Base-by-base conservation (phyloP, 169 alveolate species). In the Plasmodium gaboni region DNA sequence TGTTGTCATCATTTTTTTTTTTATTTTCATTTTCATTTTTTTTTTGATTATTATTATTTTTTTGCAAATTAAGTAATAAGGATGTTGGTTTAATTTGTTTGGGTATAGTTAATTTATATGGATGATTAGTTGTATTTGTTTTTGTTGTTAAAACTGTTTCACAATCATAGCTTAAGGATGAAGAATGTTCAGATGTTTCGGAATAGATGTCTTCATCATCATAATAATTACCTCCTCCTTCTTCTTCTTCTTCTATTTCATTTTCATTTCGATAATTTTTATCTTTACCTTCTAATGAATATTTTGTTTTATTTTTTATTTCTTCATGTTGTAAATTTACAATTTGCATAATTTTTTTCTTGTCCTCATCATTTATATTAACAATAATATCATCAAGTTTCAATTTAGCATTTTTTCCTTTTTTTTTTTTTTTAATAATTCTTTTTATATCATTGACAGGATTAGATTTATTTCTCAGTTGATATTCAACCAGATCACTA, bases 141-240 rank as follows among this genome's bases (percentile, higher is more conserved):
- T 94, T 91, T 50, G 96, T 94, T 46, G 96, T 93, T 17, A 94
- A 88, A 50, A 94, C 93, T 15, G 96, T 94, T 68, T 94, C 94
- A 38, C 93, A 94, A 70, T 94, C 95, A 93, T 93, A 91, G 38
- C 42, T 51, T n/a, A 64, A 53, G 10, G 42, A 51, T 22, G n/a
- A 8, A 42, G 91, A 42, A 8, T n/a, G 15, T 13, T 46, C 71
- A 7, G 76, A 60, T 10, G 6, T 24, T 32, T 32, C 44, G 8
- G 44, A 32, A 32, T 32, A 32, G 44, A 7, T 5, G 6, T 32
- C 44, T 32, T 32, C 44, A 32, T 32, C 44, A 32, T 32, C 44
- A 32, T 32, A 32, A 32, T 32, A 32, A 32, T 32, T 6, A 32
- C 8, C 44, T 32, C 44, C 44, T 32, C 8, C 44, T 32, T 32